phyloP scores from a whole-genome alignment of 2,329 filamentous ascomycete species.

The Paecilomyces fulvus region DNA sequence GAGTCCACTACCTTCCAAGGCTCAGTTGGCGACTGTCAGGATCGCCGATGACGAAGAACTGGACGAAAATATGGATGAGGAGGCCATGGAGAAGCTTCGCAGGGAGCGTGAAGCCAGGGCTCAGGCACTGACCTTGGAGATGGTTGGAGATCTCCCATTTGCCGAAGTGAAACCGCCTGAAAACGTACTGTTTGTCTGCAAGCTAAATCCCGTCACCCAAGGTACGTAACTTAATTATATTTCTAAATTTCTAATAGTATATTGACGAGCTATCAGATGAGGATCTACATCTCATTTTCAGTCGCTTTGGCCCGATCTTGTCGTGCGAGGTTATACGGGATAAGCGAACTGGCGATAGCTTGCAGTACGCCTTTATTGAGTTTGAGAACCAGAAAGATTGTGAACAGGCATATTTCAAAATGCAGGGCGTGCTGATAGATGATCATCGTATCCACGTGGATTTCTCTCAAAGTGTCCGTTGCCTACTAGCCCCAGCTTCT shows the following conservation, averaged over 20 bases:
- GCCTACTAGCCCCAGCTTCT: neutral
- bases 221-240: slow-evolving; percentile 26
- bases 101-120: slow-evolving; percentile 86
- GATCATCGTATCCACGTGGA: slow-evolving; percentile 97
- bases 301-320: slow-evolving; percentile 87
- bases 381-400: slow-evolving; percentile 89
- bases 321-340: slow-evolving; percentile 96
- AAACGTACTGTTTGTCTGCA: slow-evolving; percentile 97
- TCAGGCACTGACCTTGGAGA: slow-evolving; percentile 89
- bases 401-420: slow-evolving; percentile 95
- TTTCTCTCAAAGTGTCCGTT: slow-evolving; percentile 85
- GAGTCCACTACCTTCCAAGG: slow-evolving; percentile 72
- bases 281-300: slow-evolving; percentile 92
- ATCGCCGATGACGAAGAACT: slow-evolving; percentile 84
- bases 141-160: slow-evolving; percentile 95
- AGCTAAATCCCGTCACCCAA: slow-evolving; percentile 91
- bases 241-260: neutral
- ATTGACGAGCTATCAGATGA: slow-evolving; percentile 50
- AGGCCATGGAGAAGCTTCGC: slow-evolving; percentile 67
- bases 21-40: slow-evolving; percentile 81
- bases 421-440: slow-evolving; percentile 95
- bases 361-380: slow-evolving; percentile 97
- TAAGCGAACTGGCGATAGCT: slow-evolving; percentile 82
- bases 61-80: slow-evolving; percentile 70
- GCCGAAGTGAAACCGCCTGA: slow-evolving; percentile 96